Base-by-base conservation (phyloP, 148 eudicot genomes). In the Vaccinium corymbosum region DNA sequence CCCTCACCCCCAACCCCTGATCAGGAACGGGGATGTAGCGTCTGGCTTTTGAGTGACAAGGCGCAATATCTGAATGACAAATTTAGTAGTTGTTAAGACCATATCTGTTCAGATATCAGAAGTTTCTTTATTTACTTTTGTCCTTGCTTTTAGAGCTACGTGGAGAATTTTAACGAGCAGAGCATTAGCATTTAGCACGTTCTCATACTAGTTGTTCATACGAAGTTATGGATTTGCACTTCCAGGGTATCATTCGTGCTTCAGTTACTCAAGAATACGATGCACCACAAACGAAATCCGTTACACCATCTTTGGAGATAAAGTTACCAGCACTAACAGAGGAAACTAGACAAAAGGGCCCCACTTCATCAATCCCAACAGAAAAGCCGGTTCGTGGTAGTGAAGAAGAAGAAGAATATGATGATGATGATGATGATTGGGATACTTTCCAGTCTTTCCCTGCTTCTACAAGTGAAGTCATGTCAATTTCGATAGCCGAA, bases 381-480 rank as follows among this genome's bases (percentile, higher is more conserved):
- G 64, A 79, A 78, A 71, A 82, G 49, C 3, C 49, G 17, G 86
- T 59, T 73, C 79, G 87, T 80, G 70, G 19, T 62, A 78, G 59
- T 38, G 86, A 87, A 10, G 93, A 90, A 48, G 89, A 83, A 38
- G 89, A 83, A 27, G 72, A 66, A 27, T 2, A 35, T 35, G 73
- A 68, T 27, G 91, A 91, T n/a, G 94, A 92, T 22, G 93, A 93
- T 10, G 97, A 97, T 86, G 99, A 97, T 87, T 97, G 99, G 99
- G 99, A 94, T 85, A 82, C 95, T 88, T 97, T 97, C 85, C 99
- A 97, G 85, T 97, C 99, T 62, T 92, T 97, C 86, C 92, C 98
- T 70, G 90, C 98, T 29, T 87, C 97, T 76, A 87, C 90, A 52
- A 89, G 79, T 91, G 90, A 89, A 86, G 81, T 75, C 81, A 57